Evolutionary conservation across 768 basidiomycete species (phyloP).

Genomic region (Asterophora parasitica): DNA sequence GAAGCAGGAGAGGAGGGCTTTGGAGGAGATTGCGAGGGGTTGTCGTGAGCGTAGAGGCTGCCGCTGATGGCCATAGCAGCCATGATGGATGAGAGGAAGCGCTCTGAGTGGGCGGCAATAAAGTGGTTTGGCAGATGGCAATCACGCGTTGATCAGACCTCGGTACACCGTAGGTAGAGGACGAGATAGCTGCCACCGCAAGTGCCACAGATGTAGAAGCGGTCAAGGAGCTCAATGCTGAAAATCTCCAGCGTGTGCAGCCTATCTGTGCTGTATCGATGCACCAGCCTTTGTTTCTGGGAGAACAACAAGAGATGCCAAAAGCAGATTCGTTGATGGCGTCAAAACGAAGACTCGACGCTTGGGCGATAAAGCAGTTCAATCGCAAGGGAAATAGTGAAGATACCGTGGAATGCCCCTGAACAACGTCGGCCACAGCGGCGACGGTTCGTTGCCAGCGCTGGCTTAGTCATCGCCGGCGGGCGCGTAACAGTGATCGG

Average conservation of each 20-base stretch:
- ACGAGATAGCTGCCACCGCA: too few relatives aligned
- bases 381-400: neutral
- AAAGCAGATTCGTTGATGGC: neutral
- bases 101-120: neutral
- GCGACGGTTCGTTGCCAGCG: neutral
- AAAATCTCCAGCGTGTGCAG: neutral
- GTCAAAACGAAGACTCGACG: neutral
- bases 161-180: neutral
- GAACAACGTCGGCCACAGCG: slow-evolving; percentile 2
- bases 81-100: slow-evolving; percentile 10
- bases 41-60: slow-evolving; percentile 14
- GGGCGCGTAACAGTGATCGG: too few relatives aligned
- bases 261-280: neutral
- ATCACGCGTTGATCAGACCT: slow-evolving; percentile 3
- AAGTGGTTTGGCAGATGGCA: slow-evolving; percentile 5
- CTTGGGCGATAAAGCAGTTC: neutral
- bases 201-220: neutral
- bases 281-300: neutral
- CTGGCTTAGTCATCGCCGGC: too few relatives aligned
- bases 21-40: slow-evolving; percentile 20
- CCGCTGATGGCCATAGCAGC: slow-evolving; percentile 14
- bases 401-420: neutral
- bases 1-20: slow-evolving; percentile 42
- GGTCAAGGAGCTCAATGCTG: neutral
- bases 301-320: neutral